Evolutionary conservation across 352 stramenopile species (phyloP), one percentile per base, ranked within the genome.

Genomic region (Aphanomyces astaci): DNA sequence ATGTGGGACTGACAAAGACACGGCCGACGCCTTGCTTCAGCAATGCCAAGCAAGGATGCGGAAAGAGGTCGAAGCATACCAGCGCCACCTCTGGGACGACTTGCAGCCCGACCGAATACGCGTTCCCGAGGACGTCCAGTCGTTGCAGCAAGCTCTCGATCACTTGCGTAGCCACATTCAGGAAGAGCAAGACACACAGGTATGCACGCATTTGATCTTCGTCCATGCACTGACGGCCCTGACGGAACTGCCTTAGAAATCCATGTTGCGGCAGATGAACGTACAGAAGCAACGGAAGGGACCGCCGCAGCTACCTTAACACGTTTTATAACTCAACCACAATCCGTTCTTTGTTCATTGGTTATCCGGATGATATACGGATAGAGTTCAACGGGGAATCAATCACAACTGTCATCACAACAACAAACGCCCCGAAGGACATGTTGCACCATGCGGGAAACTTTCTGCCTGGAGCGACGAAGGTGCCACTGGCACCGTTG

Each of bases 181-280:
- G 33, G 31, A 65, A 4, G 56, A 65, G n/a, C 56, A 65, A 36
- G 40, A 65, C 3, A 53, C 31, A 3, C 56, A 65, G 55, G 55
- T 64, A 30, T n/a, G n/a, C n/a, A n/a, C n/a, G n/a, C n/a, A n/a
- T n/a, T n/a, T n/a, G n/a, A n/a, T n/a, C n/a, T n/a, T n/a, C n/a
- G n/a, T n/a, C n/a, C n/a, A n/a, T n/a, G n/a, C 32, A 11, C 19
- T 32, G 19, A 22, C 17, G 30, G 13, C 25, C 4, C 11, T 22
- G 11, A 43, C 15, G 22, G 31, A 25, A 19, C 33, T 49, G 9
- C 13, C 28, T 13, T 64, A 64, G 36, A 65, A 51, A 22, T 11
- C 56, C n/a, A 36, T 28, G 7, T 22, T 65, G 36, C 56, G 56
- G 32, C 36, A 65, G 11, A n/a, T 59, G n/a, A 53, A 53, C 22